Percentiles rank a stretch among this genome's conserved stretches.
Evolutionary conservation across 108 stramenopile genomes (phyloP).

Genomic region (Mayamaea pseudoterrestris): DNA sequence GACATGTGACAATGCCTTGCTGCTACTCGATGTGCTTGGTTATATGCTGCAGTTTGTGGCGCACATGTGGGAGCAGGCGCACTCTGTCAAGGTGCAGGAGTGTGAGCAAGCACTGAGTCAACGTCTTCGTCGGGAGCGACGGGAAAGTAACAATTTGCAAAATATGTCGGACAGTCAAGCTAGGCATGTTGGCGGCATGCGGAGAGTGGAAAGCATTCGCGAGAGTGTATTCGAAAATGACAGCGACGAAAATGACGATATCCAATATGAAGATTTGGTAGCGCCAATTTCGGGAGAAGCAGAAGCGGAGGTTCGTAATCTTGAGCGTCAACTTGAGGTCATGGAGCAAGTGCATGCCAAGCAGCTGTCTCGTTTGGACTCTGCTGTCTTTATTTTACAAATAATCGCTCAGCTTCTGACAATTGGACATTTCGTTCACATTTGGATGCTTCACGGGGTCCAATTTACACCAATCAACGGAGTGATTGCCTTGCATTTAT

Average conservation of each 20-base stretch:
- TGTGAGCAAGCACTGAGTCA: constrained; percentile 35
- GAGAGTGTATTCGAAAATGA: not conserved
- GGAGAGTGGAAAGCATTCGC: not conserved
- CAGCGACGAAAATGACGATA: constrained; percentile 1
- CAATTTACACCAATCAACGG: constrained; percentile 58
- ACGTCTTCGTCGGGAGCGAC: constrained; percentile 26
- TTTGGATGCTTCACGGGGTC: constrained; percentile 56
- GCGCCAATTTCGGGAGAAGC: not conserved
- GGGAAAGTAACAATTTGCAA: not conserved
- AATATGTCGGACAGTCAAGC: too few species aligned
- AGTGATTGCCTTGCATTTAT: constrained; percentile 56
- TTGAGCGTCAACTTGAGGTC: constrained; percentile 37
- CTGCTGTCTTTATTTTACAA: constrained; percentile 34
- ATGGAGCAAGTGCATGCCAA: constrained; percentile 30
- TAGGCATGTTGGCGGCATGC: too few species aligned
- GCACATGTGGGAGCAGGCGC: constrained; percentile 27
- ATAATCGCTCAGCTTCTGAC: constrained; percentile 30
- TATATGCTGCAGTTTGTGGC: constrained; percentile 30
- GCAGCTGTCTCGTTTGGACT: constrained; percentile 28
- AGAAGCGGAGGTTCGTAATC: constrained; percentile 19
- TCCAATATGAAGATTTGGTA: not conserved
- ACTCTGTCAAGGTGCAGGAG: constrained; percentile 10
- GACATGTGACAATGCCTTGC: constrained; percentile 52
- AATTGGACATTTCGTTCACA: constrained; percentile 51
- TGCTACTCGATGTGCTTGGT: constrained; percentile 29